Percentiles rank a stretch among this genome's conserved stretches.
phyloP scores from a whole-genome alignment of 2,329 filamentous ascomycete genomes.

The Hypoxylon rubiginosum region DNA sequence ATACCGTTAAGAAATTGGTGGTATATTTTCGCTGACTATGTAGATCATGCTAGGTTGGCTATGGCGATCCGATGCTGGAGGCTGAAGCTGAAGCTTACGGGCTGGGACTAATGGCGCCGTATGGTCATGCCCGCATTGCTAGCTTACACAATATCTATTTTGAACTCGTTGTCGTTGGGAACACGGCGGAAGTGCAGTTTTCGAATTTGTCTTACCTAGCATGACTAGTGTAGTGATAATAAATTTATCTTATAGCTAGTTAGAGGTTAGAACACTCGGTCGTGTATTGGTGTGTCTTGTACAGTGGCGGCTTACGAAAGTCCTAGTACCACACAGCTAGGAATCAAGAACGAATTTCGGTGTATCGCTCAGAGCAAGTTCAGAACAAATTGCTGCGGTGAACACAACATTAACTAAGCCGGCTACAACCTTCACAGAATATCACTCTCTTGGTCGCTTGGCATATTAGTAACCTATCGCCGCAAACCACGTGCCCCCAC shows the following conservation, averaged over 20 bases:
- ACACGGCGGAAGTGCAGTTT: not conserved
- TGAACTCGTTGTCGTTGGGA: not conserved
- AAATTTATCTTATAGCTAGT: too few species aligned
- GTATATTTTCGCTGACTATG: too few species aligned
- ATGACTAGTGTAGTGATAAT: not conserved
- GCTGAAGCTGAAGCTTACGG: not conserved
- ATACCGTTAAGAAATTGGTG: too few species aligned
- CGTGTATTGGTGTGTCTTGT: not conserved
- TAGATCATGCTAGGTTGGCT: too few species aligned
- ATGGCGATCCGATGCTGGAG: not conserved
- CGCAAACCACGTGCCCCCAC: not conserved
- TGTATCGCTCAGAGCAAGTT: not conserved
- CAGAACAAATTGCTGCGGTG: not conserved
- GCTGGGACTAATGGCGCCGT: not conserved
- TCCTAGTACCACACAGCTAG: not conserved
- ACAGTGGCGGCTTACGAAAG: not conserved
- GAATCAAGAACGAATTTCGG: not conserved
- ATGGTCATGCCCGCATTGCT: not conserved
- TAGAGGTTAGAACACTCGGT: too few species aligned
- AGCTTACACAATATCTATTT: not conserved
- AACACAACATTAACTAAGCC: not conserved
- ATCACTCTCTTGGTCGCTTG: not conserved
- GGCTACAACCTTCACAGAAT: not conserved
- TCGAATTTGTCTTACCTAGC: too few species aligned
- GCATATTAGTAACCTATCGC: conserved; percentile 10